A percentile compares a stretch with the other conserved stretches of the same genome.
These are phyloP conservation scores for Phaeolepiota aurea DNA, from an alignment of 768 basidiomycete genomes.

Conservation along the genomic window DNA sequence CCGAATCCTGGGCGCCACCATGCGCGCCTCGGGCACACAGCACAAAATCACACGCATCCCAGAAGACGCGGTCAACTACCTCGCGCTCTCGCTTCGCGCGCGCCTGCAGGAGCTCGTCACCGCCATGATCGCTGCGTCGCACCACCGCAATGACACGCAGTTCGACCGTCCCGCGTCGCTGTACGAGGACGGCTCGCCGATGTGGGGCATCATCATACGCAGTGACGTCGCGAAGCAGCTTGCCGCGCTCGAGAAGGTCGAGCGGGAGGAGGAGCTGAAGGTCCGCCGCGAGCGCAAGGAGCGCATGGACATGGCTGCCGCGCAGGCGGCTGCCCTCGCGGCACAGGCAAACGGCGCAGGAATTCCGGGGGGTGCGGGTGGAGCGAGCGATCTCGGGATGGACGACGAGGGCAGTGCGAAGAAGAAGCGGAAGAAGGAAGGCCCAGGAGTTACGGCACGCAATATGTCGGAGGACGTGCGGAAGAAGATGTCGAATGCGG, in stretches of 20 bases:
- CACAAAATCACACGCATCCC: slow-evolving; percentile 63
- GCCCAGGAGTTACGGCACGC: slow-evolving; percentile 74
- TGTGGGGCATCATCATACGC: slow-evolving; percentile 79
- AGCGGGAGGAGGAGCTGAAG: slow-evolving; percentile 77
- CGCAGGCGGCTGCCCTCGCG: slow-evolving; percentile 55
- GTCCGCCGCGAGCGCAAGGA: slow-evolving; percentile 74
- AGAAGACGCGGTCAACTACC: slow-evolving; percentile 68
- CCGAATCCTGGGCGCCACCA: slow-evolving; percentile 51
- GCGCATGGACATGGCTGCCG: slow-evolving; percentile 62
- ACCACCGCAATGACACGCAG: slow-evolving; percentile 63
- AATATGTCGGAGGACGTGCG: slow-evolving; percentile 90
- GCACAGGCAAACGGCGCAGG: slow-evolving; percentile 41
- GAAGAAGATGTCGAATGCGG: slow-evolving; percentile 88
- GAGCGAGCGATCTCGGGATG: slow-evolving; percentile 1
- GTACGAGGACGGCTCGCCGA: slow-evolving; percentile 61
- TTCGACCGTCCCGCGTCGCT: slow-evolving; percentile 59
- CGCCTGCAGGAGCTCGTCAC: slow-evolving; percentile 65
- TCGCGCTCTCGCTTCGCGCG: slow-evolving; percentile 70
- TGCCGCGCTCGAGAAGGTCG: slow-evolving; percentile 63
- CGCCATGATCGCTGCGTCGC: slow-evolving; percentile 58
- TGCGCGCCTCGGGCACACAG: slow-evolving; percentile 57
- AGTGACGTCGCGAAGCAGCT: slow-evolving; percentile 77
- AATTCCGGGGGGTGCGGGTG: slow-evolving; percentile 17
- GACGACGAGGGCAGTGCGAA: slow-evolving; percentile 49
- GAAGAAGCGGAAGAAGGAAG: slow-evolving; percentile 81